A percentile compares a stretch with the other conserved stretches of the same genome.
Conservation (phyloP, 2,329 filamentous ascomycete species). For the Orbilia blumenaviensis region DNA sequence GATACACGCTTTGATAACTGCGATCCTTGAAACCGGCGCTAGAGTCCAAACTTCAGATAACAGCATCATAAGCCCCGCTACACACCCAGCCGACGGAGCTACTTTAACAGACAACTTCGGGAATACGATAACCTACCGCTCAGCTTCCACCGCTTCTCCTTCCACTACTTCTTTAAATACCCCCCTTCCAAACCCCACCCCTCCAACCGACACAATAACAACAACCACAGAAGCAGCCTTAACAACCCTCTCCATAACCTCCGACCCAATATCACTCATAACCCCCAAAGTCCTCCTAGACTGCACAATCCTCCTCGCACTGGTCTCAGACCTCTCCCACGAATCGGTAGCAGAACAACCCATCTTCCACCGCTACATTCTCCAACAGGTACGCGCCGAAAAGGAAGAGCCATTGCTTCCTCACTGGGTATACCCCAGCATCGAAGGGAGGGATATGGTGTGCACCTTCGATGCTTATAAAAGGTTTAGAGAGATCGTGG, state of each 20-base stretch:
- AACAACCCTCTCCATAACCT: constrained; percentile 20
- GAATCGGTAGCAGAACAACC: constrained; percentile 60
- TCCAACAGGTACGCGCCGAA: constrained; percentile 73
- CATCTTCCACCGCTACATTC: constrained; percentile 68
- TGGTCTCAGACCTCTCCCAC: constrained; percentile 70
- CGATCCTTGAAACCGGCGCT: constrained; percentile 55
- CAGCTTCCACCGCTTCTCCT: neutral
- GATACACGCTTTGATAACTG: constrained; percentile 63
- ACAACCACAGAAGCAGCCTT: constrained; percentile 27
- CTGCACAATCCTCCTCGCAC: constrained; percentile 75
- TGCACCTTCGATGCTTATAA: constrained; percentile 73
- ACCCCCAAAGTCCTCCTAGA: constrained; percentile 68
- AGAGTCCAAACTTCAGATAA: constrained; percentile 55
- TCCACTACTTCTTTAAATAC: no score
- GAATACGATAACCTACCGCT: neutral
- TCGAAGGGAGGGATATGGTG: constrained; percentile 68
- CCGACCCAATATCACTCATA: constrained; percentile 43
- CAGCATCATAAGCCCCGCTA: constrained; percentile 43
- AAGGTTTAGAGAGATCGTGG: constrained; percentile 74
- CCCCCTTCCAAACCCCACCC: neutral
- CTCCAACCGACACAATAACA: neutral
- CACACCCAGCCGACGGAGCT: neutral
- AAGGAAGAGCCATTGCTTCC: constrained; percentile 69
- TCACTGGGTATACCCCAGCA: constrained; percentile 70
- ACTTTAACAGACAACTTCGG: neutral